Percentiles rank a stretch among this genome's conserved stretches.
Evolutionary conservation across 2,329 filamentous ascomycete genomes (phyloP).

Genomic region (Hypoxylon sp.): DNA sequence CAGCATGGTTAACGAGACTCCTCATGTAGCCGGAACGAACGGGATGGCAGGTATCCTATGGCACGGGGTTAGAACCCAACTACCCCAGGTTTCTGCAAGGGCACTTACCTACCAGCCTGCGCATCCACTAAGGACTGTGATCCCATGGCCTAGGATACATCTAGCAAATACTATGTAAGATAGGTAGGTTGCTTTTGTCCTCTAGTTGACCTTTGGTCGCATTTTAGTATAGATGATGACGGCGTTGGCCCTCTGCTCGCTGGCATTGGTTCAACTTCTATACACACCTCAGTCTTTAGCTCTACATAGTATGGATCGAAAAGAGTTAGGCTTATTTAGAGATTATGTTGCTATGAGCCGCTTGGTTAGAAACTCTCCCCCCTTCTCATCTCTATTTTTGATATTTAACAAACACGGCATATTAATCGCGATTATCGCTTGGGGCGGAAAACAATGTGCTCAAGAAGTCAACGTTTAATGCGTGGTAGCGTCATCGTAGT

Average conservation of each 20-base stretch:
- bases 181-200: neutral
- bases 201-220: neutral
- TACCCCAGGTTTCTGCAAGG: constrained; percentile 46
- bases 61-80: constrained; percentile 17
- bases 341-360: neutral
- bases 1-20: constrained; percentile 3
- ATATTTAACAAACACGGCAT: constrained; percentile 1
- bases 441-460: constrained; percentile 39
- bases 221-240: constrained; percentile 19
- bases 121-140: constrained; percentile 18
- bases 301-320: constrained; percentile 8
- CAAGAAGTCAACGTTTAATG: constrained; percentile 26
- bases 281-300: constrained; percentile 6
- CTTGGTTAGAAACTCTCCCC: constrained; percentile 7
- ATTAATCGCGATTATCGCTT: constrained; percentile 37
- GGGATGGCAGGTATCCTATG: constrained; percentile 16
- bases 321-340: neutral
- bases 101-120: constrained; percentile 26
- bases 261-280: constrained; percentile 4
- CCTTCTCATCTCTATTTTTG: constrained; percentile 11
- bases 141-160: neutral
- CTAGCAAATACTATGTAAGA: neutral
- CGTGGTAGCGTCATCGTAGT: constrained; percentile 36
- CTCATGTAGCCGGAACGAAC: constrained; percentile 19
- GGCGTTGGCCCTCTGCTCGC: constrained; percentile 9